Conservation (phyloP, 306 rosid species). For the Morella rubra region DNA sequence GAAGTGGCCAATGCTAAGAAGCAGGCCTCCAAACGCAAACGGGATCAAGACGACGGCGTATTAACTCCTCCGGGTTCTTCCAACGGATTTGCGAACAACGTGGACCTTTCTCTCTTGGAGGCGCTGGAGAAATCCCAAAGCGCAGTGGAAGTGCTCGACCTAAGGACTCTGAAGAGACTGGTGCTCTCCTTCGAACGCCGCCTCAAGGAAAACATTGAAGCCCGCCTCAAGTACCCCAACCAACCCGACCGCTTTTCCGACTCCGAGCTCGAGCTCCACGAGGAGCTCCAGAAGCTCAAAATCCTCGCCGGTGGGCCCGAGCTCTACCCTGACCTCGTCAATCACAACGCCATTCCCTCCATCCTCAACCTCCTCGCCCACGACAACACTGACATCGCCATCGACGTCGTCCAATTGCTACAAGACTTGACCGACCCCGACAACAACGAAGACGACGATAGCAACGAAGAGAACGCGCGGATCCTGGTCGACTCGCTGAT, state of each 20-base stretch:
- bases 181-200: slow-evolving; percentile 91
- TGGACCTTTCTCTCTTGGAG: slow-evolving; percentile 74
- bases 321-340: slow-evolving; percentile 80
- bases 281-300: slow-evolving; percentile 79
- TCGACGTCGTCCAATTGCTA: slow-evolving; percentile 74
- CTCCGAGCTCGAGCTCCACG: slow-evolving; percentile 90
- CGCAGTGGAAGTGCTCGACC: slow-evolving; percentile 63
- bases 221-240: slow-evolving; percentile 82
- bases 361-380: slow-evolving; percentile 72
- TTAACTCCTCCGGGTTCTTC: slow-evolving; percentile 12
- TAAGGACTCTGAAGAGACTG: slow-evolving; percentile 63
- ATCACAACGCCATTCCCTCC: slow-evolving; percentile 69
- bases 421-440: slow-evolving; percentile 92
- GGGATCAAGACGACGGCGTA: slow-evolving; percentile 35
- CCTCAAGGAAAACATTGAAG: slow-evolving; percentile 81
- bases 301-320: slow-evolving; percentile 90
- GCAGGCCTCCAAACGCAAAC: slow-evolving; percentile 60
- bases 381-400: slow-evolving; percentile 83
- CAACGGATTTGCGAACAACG: slow-evolving; percentile 24
- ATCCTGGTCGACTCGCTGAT: slow-evolving; percentile 70
- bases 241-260: slow-evolving; percentile 92
- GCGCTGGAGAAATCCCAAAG: slow-evolving; percentile 73
- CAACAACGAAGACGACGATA: slow-evolving; percentile 73
- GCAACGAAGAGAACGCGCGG: slow-evolving; percentile 70
- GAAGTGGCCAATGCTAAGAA: slow-evolving; percentile 39